Percentiles rank a stretch among this genome's conserved stretches.
Evolutionary conservation across 2,329 filamentous ascomycete species (phyloP).

Genomic region (Trichocomaceae sp.): DNA sequence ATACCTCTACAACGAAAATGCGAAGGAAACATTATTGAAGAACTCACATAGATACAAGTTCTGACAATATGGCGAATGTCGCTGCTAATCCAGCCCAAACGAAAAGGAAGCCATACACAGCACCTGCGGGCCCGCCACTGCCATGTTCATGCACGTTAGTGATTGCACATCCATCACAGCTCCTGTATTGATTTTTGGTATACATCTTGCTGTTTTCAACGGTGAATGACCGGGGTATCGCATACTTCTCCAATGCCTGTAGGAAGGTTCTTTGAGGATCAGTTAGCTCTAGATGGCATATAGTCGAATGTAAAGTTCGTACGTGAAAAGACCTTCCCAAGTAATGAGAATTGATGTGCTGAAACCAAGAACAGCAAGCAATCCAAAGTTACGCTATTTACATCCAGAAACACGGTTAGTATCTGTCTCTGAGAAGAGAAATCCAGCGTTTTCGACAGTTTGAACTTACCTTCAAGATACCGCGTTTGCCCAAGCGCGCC

Average conservation of each 20-base stretch:
- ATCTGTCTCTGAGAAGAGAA: background rate
- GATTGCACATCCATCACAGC: background rate
- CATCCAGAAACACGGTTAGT: background rate
- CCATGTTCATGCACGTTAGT: background rate
- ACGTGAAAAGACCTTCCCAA: slow-evolving; percentile 8
- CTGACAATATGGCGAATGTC: slow-evolving; percentile 6
- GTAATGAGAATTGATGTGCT: slow-evolving; percentile 10
- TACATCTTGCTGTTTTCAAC: background rate
- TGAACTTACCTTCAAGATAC: slow-evolving; percentile 38
- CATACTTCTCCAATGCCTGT: slow-evolving; percentile 5
- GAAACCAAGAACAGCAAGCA: slow-evolving; percentile 8
- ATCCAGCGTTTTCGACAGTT: background rate
- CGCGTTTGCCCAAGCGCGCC: slow-evolving; percentile 46
- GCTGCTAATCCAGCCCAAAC: slow-evolving; percentile 9
- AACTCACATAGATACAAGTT: slow-evolving; percentile 10
- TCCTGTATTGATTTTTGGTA: background rate
- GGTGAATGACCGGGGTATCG: background rate
- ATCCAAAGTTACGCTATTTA: slow-evolving; percentile 8
- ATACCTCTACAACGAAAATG: background rate
- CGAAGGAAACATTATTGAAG: background rate
- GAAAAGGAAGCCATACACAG: slow-evolving; percentile 9
- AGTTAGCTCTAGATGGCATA: background rate
- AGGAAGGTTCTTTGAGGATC: slow-evolving; percentile 2
- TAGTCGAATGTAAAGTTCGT: background rate
- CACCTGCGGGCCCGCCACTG: slow-evolving; percentile 9